Evolutionary conservation across 768 basidiomycete genomes (phyloP), one percentile per base, ranked within the genome.

Genomic region (Agaricus blazei): DNA sequence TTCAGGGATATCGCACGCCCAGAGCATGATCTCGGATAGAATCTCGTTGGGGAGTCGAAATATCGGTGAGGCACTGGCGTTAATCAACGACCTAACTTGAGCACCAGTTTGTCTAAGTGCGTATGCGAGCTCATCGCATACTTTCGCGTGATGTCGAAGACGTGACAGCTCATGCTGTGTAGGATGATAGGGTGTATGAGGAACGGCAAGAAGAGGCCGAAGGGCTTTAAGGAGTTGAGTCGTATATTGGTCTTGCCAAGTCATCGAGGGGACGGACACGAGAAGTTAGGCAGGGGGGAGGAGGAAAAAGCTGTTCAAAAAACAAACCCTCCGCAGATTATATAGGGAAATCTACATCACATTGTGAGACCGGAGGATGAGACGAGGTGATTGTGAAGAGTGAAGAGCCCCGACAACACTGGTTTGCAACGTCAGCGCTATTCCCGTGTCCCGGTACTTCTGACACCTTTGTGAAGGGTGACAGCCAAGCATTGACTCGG

Each of bases 1-100:
- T 27, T 56, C 54, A 36, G 54, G 48, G 31, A 56, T 50, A 23
- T 56, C 54, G 19, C 54, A 56, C 15, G 54, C 54, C 54, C 54
- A 56, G 28, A 56, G 42, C 54, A 56, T 56, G 12, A 56, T 56
- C 26, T 49, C 54, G 15, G 54, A 56, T n/a, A 56, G 48, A 28
- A 56, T 56, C 29, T 56, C 54, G 36, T 50, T 56, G 48, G 54
- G 54, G 29, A 56, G 54, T 14, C 54, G 54, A 19, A 56, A 56
- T 2, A 56, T 56, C 48, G 54, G 54, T 34, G 54, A 56, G 34
- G 54, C 54, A 34, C 48, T 49, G 31, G 43, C 48, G 36, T 56
- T 56, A 44, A 56, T 50, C 37, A 56, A 8, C 26, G 9, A 49
- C 44, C 45, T 56, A n/a, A 56, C 54, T 34, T 31, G 34, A 34